Evolutionary conservation across 108 stramenopile species (phyloP).

Genomic region (Fistulifera solaris): DNA sequence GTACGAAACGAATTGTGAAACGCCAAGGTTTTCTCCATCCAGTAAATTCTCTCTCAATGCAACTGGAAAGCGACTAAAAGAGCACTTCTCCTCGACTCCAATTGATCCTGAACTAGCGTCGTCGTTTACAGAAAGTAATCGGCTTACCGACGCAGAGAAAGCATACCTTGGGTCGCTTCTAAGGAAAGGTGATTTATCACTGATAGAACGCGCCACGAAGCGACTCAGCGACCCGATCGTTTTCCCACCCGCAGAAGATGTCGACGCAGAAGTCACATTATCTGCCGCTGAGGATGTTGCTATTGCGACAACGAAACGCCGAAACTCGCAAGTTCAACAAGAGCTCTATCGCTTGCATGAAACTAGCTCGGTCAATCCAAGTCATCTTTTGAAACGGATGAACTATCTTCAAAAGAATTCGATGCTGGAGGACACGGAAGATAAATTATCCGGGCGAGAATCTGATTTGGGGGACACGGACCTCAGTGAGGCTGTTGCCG

Average conservation of each 20-base stretch:
- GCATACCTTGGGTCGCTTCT: constrained; percentile 18
- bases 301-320: background rate
- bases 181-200: constrained; percentile 19
- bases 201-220: constrained; percentile 20
- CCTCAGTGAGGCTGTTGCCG: background rate
- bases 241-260: constrained; percentile 14
- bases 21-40: too few species aligned
- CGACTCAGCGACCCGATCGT: constrained; percentile 18
- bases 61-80: background rate
- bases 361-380: constrained; percentile 16
- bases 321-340: constrained; percentile 27
- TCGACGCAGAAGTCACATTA: too few species aligned
- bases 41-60: too few species aligned
- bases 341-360: constrained; percentile 30
- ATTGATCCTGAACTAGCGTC: background rate
- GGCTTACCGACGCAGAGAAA: constrained; percentile 19
- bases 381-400: constrained; percentile 15
- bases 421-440: constrained; percentile 1
- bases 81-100: constrained; percentile 1
- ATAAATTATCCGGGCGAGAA: background rate
- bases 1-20: too few species aligned
- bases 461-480: background rate
- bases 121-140: background rate
- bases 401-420: constrained; percentile 1
- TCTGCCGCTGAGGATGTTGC: constrained; percentile 2